Conservation (phyloP, 2,329 filamentous ascomycete genomes). For the Nigrograna mackinnonii region DNA sequence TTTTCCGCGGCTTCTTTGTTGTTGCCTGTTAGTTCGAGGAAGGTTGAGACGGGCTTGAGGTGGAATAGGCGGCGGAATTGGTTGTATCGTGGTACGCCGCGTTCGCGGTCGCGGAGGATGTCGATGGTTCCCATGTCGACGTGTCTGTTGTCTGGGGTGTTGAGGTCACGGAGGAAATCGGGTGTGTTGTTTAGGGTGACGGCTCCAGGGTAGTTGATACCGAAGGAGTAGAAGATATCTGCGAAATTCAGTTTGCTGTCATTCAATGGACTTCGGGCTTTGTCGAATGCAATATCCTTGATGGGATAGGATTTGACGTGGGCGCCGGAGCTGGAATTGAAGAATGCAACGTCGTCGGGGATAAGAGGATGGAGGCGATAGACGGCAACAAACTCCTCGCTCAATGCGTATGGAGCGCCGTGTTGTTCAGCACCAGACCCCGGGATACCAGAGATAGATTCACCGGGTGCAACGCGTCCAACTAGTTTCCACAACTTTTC, state of each 20-base stretch:
- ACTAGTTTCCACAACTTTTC: slow-evolving; percentile 46
- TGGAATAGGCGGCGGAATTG: slow-evolving; percentile 50
- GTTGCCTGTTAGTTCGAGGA: slow-evolving; percentile 46
- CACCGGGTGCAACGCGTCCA: slow-evolving; percentile 46
- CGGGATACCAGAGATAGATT: slow-evolving; percentile 46
- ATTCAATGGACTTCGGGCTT: slow-evolving; percentile 35
- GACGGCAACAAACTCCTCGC: slow-evolving; percentile 51
- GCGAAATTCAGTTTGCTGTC: slow-evolving; percentile 12
- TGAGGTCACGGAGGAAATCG: slow-evolving; percentile 45
- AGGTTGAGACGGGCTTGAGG: slow-evolving; percentile 39
- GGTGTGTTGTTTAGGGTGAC: slow-evolving; percentile 48
- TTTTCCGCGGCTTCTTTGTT: slow-evolving; percentile 40
- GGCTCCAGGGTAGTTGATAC: slow-evolving; percentile 53
- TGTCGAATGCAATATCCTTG: slow-evolving; percentile 35
- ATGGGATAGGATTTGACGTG: slow-evolving; percentile 33
- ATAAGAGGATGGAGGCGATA: slow-evolving; percentile 50
- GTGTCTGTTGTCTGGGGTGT: slow-evolving; percentile 45
- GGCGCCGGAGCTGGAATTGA: slow-evolving; percentile 22
- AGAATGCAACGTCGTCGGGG: slow-evolving; percentile 40
- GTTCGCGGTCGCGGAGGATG: slow-evolving; percentile 52
- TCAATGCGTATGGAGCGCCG: slow-evolving; percentile 45
- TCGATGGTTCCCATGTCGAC: slow-evolving; percentile 52
- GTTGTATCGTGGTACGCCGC: slow-evolving; percentile 52
- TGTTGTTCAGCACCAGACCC: slow-evolving; percentile 43
- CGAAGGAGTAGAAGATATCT: slow-evolving; percentile 48